Conservation (phyloP, 2,329 filamentous ascomycete genomes). For the Trichophyton simii region DNA sequence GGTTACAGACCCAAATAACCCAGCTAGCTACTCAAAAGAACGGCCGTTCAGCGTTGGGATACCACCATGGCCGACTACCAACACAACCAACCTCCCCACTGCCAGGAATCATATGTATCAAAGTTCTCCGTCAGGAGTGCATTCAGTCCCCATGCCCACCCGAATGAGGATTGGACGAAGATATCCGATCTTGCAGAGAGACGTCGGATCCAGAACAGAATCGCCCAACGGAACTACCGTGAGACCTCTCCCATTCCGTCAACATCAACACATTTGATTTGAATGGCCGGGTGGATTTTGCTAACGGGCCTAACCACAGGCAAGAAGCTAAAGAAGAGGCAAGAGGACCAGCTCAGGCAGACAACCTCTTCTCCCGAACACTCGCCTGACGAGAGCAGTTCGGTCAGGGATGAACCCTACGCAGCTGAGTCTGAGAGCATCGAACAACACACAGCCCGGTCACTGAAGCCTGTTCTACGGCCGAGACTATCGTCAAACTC, state of each 20-base stretch:
- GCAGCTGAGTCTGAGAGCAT: neutral
- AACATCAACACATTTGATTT: too few relatives aligned
- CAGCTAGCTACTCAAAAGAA: neutral
- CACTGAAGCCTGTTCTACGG: constrained; percentile 31
- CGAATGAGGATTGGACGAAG: constrained; percentile 98
- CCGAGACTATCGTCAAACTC: constrained; percentile 48
- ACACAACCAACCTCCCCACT: neutral
- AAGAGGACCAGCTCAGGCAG: constrained; percentile 52
- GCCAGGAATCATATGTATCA: constrained; percentile 25
- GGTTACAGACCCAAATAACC: too few relatives aligned
- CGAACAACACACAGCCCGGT: constrained; percentile 22
- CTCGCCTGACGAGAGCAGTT: constrained; percentile 39
- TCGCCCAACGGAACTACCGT: constrained; percentile 7
- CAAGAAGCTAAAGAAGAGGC: constrained; percentile 55
- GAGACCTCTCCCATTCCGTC: neutral
- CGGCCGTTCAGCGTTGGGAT: neutral
- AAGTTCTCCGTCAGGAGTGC: constrained; percentile 80
- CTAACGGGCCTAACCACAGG: constrained; percentile 26
- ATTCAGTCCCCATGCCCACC: constrained; percentile 85
- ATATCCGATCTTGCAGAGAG: constrained; percentile 72
- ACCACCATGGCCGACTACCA: neutral
- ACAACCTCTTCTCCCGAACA: constrained; percentile 46
- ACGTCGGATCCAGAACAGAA: constrained; percentile 6
- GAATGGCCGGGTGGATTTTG: neutral
- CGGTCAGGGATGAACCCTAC: constrained; percentile 11